Evolutionary conservation across 2,329 filamentous ascomycete genomes (phyloP), one percentile per base, ranked within the genome.

Genomic region (Monosporascus ibericus): DNA sequence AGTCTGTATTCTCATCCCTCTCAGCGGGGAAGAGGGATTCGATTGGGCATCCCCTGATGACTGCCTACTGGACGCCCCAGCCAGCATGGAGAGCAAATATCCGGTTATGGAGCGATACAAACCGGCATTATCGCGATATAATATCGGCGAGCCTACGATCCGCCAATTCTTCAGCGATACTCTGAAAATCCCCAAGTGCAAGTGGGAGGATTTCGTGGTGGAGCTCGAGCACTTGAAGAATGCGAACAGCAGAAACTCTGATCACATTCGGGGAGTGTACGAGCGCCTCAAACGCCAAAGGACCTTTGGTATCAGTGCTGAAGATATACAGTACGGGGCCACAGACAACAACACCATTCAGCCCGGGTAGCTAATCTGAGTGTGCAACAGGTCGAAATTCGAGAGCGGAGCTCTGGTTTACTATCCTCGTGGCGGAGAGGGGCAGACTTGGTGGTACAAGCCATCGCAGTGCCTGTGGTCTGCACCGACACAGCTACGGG

Each of bases 401-500:
- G 25, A 52, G 25, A 47, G 47, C n/a, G 30, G 54, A 6, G 36
- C 47, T 9, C 48, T 58, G 11, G 56, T 62, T 14, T 60, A 11
- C 49, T 49, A 55, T 49, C 22, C 14, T 25, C 30, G 38, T 18
- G 4, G 38, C n/a, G 30, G 48, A 42, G 20, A 20, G 15, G 27
- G 30, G 53, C 27, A 30, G 27, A 30, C 27, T 30, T 22, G 49
- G 52, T 72, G 70, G 70, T 55, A 66, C 42, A 64, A 55, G 2
- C 38, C 56, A 0, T 54, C 56, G 0, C 51, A 70, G 17, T 72
- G 70, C 49, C 52, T 72, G 0, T 72, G 69, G 70, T 68, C 68
- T 0, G 66, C 62, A 25, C 58, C 63, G 1, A 62, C 66, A 2
- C 54, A 55, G 3, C 64, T 71, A 4, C 53, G 47, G 2, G 67